Evolutionary conservation across 306 rosid genomes (phyloP), one percentile per base, ranked within the genome.

Genomic region (Pachyrhizus erosus): DNA sequence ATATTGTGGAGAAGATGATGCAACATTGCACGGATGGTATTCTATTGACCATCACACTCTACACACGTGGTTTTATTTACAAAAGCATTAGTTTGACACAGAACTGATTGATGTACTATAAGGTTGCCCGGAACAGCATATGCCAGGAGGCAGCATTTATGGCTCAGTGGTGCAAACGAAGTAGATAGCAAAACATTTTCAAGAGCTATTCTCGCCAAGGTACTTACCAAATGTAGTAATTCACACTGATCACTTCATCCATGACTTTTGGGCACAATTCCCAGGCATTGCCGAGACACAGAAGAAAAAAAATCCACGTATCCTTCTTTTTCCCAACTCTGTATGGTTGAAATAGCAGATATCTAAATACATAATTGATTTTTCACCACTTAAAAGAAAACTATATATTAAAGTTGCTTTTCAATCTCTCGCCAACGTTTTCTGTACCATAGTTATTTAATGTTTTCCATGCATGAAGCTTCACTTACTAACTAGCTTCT

Each of bases 151-250:
- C 91, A 87, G 52, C 97, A 90, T 60, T 77, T 90, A 20, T 92
- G 97, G 97, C 89, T 92, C 39, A 81, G 88, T 0, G 91, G 92
- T 26, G 94, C 94, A 15, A 85, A 89, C 76, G 86, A 92, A 49
- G 90, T 82, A 48, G 92, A 88, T 45, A 90, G 84, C 81, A 88
- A 90, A 82, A 85, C 80, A 39, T 92, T 92, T 82, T 85, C 91
- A 5, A 88, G 94, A 72, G 93, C 94, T 66, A 89, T 92, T 84
- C 89, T 90, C 77, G 97, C 97, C 34, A 92, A 90, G 94, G 94
- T 90, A 24, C 20, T 24, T 10, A 8, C 3, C 20, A 61, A 18
- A 57, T 57, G 11, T 15, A 43, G 49, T 18, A 24, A n/a, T 26
- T n/a, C n/a, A n/a, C n/a, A n/a, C n/a, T n/a, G 2, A 29, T 27